These are phyloP conservation scores for Ramalina intermedia DNA, from an alignment of 495 filamentous ascomycete genomes.

Conservation along the genomic window DNA sequence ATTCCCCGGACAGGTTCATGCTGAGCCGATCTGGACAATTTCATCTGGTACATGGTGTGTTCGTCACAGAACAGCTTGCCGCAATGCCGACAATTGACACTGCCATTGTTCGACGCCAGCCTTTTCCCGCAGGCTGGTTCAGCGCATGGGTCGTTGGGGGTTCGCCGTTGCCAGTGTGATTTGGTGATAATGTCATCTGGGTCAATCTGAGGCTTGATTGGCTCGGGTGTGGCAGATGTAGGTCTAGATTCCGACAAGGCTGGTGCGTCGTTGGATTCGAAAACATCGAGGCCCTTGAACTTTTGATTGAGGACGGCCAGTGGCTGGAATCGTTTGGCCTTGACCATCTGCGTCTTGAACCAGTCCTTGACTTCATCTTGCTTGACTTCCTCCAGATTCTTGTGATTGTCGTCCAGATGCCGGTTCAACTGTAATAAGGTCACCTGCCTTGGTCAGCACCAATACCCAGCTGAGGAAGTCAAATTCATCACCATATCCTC, in stretches of 20 bases:
- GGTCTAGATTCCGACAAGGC: conserved; percentile 15
- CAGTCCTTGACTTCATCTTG: conserved; percentile 97
- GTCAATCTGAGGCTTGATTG: conserved; percentile 40
- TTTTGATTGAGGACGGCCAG: conserved; percentile 88
- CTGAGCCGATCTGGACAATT: conserved; percentile 74
- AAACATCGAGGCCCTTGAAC: conserved; percentile 90
- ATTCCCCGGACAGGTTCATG: conserved; percentile 86
- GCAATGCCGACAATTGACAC: conserved; percentile 83
- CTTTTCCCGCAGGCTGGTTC: conserved; percentile 75
- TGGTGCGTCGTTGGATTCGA: conserved; percentile 76
- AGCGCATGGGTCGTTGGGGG: conserved; percentile 62
- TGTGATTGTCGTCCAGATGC: conserved; percentile 88
- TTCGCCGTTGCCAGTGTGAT: conserved; percentile 73
- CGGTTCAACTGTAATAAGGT: conserved; percentile 86
- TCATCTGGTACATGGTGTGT: conserved; percentile 99
- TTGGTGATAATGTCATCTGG: conserved; percentile 81
- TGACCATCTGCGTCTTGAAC: conserved; percentile 93
- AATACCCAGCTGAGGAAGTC: not conserved
- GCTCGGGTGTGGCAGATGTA: conserved; percentile 8
- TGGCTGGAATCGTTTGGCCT: conserved; percentile 91
- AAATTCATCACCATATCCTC: conserved; percentile 69
- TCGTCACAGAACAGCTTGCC: conserved; percentile 91
- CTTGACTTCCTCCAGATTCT: conserved; percentile 80
- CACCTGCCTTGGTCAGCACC: conserved; percentile 36
- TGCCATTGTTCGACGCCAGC: conserved; percentile 64